phyloP scores from a whole-genome alignment of 2,329 filamentous ascomycete genomes.

The Aspergillus transmontanensis region DNA sequence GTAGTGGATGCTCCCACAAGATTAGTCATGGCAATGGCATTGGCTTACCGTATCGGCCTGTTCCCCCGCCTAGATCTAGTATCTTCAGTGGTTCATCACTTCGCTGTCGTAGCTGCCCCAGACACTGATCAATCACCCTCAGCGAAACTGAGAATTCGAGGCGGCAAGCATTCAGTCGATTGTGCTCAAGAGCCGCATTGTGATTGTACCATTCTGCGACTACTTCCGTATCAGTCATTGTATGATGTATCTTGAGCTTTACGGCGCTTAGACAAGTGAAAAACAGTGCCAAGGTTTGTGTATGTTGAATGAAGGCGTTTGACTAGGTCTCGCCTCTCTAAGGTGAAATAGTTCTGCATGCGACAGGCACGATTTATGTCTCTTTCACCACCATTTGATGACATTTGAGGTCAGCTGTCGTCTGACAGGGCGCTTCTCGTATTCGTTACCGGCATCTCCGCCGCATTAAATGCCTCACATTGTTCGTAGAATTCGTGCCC shows the following conservation, averaged over 20 bases:
- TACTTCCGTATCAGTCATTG: not conserved
- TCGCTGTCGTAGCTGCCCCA: not conserved
- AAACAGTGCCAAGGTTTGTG: not conserved
- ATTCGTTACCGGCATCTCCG: not conserved
- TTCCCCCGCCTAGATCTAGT: conserved; percentile 1
- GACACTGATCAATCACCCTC: not conserved
- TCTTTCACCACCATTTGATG: not conserved
- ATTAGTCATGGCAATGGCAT: not conserved
- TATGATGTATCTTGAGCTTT: not conserved
- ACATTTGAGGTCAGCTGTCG: not conserved
- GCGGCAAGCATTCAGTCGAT: not conserved
- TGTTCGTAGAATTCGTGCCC: conserved; percentile 55
- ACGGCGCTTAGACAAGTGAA: not conserved
- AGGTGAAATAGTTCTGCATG: not conserved
- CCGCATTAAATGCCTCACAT: not conserved
- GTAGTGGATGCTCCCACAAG: not conserved
- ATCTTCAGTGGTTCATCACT: not conserved
- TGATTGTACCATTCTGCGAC: not conserved
- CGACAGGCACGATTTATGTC: not conserved
- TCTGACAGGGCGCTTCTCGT: not conserved
- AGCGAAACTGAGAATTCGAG: not conserved
- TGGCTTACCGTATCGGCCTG: conserved; percentile 1
- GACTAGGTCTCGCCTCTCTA: not conserved
- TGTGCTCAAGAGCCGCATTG: not conserved
- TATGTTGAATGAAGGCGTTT: not conserved